A percentile compares a stretch with the other conserved stretches of the same genome.
Conservation (phyloP, 139 green algal genomes). For the Desmodesmus armatus region DNA sequence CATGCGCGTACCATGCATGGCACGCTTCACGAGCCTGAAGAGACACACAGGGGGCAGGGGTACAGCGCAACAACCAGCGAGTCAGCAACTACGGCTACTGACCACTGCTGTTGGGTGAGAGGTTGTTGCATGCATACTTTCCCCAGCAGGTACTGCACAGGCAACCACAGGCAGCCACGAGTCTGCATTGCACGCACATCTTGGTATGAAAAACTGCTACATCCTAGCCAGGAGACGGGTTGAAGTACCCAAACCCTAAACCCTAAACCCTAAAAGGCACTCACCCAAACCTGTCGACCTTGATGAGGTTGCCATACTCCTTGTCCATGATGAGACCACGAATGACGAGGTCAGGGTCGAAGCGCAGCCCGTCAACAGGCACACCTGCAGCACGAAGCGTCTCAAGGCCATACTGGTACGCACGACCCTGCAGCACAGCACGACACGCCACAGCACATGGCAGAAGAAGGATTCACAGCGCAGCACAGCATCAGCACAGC, state of each 20-base stretch:
- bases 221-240: neutral
- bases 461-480: no score
- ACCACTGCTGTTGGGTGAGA: no score
- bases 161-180: no score
- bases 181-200: neutral
- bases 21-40: slow-evolving; percentile 92
- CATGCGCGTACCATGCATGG: slow-evolving; percentile 96
- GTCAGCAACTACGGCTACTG: no score
- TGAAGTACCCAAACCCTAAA: neutral
- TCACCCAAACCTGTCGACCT: slow-evolving; percentile 73
- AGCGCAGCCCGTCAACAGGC: slow-evolving; percentile 88
- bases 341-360: slow-evolving; percentile 91
- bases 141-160: no score
- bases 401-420: slow-evolving; percentile 88
- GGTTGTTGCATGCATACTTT: no score
- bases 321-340: slow-evolving; percentile 87
- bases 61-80: no score
- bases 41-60: neutral
- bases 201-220: neutral
- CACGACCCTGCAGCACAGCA: slow-evolving; percentile 68
- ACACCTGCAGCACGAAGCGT: slow-evolving; percentile 69
- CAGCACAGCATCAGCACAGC: no score
- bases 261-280: neutral
- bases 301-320: slow-evolving; percentile 83
- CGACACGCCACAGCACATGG: neutral